Conservation (phyloP, 352 stramenopile genomes). For the Thalassiosira exigua region DNA sequence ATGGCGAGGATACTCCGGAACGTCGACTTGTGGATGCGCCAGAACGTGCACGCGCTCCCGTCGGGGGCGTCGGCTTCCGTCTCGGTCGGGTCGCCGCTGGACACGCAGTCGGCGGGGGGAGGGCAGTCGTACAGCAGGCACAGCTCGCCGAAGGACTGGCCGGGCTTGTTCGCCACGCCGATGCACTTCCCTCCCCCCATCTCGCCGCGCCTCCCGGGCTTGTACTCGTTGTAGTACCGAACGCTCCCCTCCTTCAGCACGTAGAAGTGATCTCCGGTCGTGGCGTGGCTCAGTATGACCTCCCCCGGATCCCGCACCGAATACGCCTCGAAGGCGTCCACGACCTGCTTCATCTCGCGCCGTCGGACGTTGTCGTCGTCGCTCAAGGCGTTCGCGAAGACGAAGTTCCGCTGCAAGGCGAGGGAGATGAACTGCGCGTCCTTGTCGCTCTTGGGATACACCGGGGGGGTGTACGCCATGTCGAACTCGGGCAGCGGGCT, state of each 20-base stretch:
- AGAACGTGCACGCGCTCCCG: constrained; percentile 86
- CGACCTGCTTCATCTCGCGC: constrained; percentile 24
- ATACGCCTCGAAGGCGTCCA: constrained; percentile 49
- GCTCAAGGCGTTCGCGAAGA: constrained; percentile 27
- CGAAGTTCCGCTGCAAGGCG: constrained; percentile 35
- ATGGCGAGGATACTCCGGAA: constrained; percentile 88
- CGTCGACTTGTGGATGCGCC: constrained; percentile 90
- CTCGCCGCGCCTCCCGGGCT: not conserved
- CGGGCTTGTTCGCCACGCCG: not conserved
- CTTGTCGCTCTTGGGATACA: constrained; percentile 36
- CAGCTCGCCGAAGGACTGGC: constrained; percentile 83
- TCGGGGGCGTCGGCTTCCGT: constrained; percentile 24
- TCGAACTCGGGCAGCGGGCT: constrained; percentile 27
- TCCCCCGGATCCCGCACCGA: constrained; percentile 87
- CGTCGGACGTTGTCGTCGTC: constrained; percentile 17
- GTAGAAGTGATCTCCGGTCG: constrained; percentile 89
- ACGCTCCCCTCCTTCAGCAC: constrained; percentile 87
- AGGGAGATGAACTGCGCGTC: constrained; percentile 21
- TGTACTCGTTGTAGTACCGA: constrained; percentile 84
- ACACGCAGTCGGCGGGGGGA: constrained; percentile 91
- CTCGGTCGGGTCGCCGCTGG: constrained; percentile 84
- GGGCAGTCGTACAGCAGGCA: constrained; percentile 96
- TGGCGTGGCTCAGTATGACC: constrained; percentile 90
- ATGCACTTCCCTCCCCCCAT: not conserved
- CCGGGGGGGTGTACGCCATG: constrained; percentile 22